Evolutionary conservation across 1,284 basidiomycete species (phyloP).

Genomic region (Pascua guehoae): DNA sequence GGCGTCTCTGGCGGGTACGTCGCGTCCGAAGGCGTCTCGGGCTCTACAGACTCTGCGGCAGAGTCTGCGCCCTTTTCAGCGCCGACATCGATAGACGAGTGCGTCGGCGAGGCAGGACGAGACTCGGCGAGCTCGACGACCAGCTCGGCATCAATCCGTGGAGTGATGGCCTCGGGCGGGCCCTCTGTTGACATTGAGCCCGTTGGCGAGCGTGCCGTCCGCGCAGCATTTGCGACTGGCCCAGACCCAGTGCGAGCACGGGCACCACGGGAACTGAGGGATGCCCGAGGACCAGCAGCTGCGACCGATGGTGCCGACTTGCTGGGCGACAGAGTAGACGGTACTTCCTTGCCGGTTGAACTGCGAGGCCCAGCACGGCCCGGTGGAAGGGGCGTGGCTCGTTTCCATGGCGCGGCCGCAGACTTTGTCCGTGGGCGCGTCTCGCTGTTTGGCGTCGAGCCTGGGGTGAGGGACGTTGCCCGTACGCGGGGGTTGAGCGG

Average conservation of each 20-base stretch:
- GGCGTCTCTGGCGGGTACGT: not conserved
- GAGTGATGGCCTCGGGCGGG: slow-evolving; percentile 29
- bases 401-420: slow-evolving; percentile 15
- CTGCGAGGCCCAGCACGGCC: slow-evolving; percentile 5
- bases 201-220: slow-evolving; percentile 25
- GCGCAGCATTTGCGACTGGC: not conserved
- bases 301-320: too few species aligned
- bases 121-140: slow-evolving; percentile 27
- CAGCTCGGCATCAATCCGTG: slow-evolving; percentile 17
- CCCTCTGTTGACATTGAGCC: slow-evolving; percentile 28
- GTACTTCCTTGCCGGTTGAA: not conserved
- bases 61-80: too few species aligned
- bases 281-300: too few species aligned
- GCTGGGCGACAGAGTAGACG: too few species aligned
- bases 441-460: not conserved
- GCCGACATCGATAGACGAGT: not conserved
- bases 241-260: too few species aligned
- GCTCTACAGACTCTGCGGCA: too few species aligned
- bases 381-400: slow-evolving; percentile 17
- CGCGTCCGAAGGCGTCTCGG: not conserved
- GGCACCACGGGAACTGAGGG: not conserved
- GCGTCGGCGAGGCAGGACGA: not conserved
- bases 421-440: slow-evolving; percentile 14
- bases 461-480: slow-evolving; percentile 9
- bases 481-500: slow-evolving; percentile 3